These are phyloP conservation scores for Suhomyces anneliseae DNA, from an alignment of 1,139 yeast genomes.

Conservation along the genomic window DNA sequence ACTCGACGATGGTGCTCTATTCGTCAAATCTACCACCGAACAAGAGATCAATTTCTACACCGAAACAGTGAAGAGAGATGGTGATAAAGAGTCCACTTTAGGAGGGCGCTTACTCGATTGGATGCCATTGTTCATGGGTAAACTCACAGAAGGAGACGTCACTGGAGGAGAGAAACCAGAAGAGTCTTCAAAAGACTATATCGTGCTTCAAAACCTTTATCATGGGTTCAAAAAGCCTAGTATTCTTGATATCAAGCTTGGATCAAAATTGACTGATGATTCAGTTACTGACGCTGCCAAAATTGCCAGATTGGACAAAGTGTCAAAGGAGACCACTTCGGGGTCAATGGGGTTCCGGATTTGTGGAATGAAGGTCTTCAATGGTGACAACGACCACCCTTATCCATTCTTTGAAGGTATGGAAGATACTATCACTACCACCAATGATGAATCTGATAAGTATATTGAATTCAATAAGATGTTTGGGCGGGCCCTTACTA, in stretches of 20 bases:
- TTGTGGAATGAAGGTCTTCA: constrained; percentile 80
- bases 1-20: constrained; percentile 55
- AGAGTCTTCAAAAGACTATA: constrained; percentile 24
- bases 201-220: constrained; percentile 76
- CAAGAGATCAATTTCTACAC: constrained; percentile 76
- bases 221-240: constrained; percentile 66
- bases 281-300: constrained; percentile 59
- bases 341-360: constrained; percentile 73
- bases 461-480: constrained; percentile 60
- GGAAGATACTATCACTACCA: constrained; percentile 12
- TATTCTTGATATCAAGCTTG: constrained; percentile 81
- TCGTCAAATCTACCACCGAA: constrained; percentile 64
- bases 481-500: constrained; percentile 64
- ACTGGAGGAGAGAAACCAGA: neutral
- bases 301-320: constrained; percentile 56
- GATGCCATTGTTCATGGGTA: constrained; percentile 48
- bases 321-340: constrained; percentile 72
- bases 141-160: constrained; percentile 21
- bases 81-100: constrained; percentile 16
- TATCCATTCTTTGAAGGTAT: constrained; percentile 13
- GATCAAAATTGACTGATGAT: constrained; percentile 66
- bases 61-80: constrained; percentile 9
- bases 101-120: constrained; percentile 52
- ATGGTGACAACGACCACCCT: constrained; percentile 11
- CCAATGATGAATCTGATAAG: constrained; percentile 23